Percentiles rank a stretch among this genome's conserved stretches.
phyloP scores from a whole-genome alignment of 805 yeast species.

The Zygoascus ofunaensis region DNA sequence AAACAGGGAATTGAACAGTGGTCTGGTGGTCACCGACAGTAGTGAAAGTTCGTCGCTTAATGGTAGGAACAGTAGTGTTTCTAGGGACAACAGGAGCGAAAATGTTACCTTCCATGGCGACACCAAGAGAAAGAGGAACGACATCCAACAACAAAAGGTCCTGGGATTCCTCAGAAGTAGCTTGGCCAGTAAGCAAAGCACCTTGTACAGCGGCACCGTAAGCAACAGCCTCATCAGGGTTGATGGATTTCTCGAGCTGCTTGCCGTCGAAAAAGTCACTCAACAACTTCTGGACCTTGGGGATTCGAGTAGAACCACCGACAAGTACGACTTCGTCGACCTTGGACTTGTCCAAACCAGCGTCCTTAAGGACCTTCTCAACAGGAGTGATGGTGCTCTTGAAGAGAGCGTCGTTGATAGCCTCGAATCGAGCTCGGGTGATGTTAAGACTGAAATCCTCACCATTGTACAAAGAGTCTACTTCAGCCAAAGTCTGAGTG shows the following conservation, averaged over 20 bases:
- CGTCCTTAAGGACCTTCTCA: constrained; percentile 88
- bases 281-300: constrained; percentile 91
- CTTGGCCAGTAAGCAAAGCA: constrained; percentile 93
- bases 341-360: constrained; percentile 72
- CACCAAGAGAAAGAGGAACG: constrained; percentile 97
- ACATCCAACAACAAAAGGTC: constrained; percentile 94
- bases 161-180: constrained; percentile 84
- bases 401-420: constrained; percentile 85
- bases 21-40: constrained; percentile 98
- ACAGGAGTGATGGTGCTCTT: constrained; percentile 91
- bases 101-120: constrained; percentile 99
- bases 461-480: constrained; percentile 91
- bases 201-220: constrained; percentile 99
- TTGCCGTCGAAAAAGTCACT: constrained; percentile 95
- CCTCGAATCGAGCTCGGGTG: constrained; percentile 98
- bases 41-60: constrained; percentile 98
- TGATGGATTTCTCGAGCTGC: constrained; percentile 91
- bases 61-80: constrained; percentile 98
- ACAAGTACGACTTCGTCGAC: constrained; percentile 93
- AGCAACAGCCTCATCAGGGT: constrained; percentile 99
- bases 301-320: constrained; percentile 99
- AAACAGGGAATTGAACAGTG: constrained; percentile 96
- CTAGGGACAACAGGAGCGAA: constrained; percentile 99
- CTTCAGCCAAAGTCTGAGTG: constrained; percentile 92
- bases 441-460: constrained; percentile 88